phyloP scores from a whole-genome alignment of 345 rosid species.

The Fremontodendron californicum region DNA sequence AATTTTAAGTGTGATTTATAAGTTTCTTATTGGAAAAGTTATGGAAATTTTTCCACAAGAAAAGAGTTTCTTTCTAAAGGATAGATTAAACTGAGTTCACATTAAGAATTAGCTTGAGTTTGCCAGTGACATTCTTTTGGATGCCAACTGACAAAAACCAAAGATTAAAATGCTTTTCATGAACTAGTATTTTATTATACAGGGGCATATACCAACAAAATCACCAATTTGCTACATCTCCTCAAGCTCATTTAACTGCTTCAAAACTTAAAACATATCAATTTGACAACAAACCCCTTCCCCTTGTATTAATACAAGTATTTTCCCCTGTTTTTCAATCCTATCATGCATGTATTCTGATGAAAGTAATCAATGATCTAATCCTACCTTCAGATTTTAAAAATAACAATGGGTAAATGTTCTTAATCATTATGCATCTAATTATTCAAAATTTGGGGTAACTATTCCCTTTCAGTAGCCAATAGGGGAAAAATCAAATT shows the following conservation, averaged over 20 bases:
- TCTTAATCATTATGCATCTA: neutral
- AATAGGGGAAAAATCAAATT: neutral
- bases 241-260: neutral
- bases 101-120: neutral
- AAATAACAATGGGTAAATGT: neutral
- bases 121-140: neutral
- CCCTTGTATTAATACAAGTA: neutral
- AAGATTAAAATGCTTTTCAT: neutral
- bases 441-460: constrained; percentile 21
- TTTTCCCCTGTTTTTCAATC: neutral
- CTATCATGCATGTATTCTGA: neutral
- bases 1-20: too few relatives aligned
- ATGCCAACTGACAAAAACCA: neutral
- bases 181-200: neutral
- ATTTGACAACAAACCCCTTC: neutral
- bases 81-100: neutral
- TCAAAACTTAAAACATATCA: neutral
- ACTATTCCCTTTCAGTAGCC: constrained; percentile 4
- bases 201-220: neutral
- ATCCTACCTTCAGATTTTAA: constrained; percentile 12
- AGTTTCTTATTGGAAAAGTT: too few relatives aligned
- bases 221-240: neutral
- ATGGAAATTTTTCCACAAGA: too few relatives aligned
- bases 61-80: neutral
- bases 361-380: constrained; percentile 4